A percentile compares a stretch with the other conserved stretches of the same genome.
Conservation (phyloP, 1,284 basidiomycete genomes). For the Neolentinus lepideus region DNA sequence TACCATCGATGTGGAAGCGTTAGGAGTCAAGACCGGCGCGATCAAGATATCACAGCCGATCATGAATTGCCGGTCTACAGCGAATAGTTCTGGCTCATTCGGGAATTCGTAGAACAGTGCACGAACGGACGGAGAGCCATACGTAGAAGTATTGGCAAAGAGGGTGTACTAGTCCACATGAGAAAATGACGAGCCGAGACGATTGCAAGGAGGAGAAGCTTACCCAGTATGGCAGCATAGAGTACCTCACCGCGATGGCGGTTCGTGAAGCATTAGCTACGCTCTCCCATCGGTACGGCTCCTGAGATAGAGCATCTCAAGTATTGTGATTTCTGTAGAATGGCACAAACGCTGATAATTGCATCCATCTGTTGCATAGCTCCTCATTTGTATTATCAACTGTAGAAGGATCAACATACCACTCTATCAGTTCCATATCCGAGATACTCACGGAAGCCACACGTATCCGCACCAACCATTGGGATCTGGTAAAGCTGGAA, state of each 20-base stretch:
- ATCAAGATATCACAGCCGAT: slow-evolving; percentile 65
- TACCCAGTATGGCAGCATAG: slow-evolving; percentile 71
- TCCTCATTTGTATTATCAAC: slow-evolving; percentile 73
- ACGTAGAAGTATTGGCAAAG: slow-evolving; percentile 60
- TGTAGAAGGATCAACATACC: slow-evolving; percentile 14
- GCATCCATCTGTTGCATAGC: slow-evolving; percentile 79
- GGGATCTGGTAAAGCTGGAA: slow-evolving; percentile 75
- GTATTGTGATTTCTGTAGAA: slow-evolving; percentile 70
- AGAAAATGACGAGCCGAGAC: not conserved
- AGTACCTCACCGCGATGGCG: slow-evolving; percentile 60
- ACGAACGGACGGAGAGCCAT: slow-evolving; percentile 61
- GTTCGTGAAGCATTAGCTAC: slow-evolving; percentile 66
- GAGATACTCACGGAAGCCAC: slow-evolving; percentile 46
- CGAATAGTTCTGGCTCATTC: slow-evolving; percentile 56
- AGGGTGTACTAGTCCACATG: slow-evolving; percentile 48
- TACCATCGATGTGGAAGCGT: slow-evolving; percentile 45
- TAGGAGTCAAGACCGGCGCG: slow-evolving; percentile 65
- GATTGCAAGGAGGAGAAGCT: slow-evolving; percentile 11
- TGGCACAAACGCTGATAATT: slow-evolving; percentile 67
- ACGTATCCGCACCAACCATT: slow-evolving; percentile 72
- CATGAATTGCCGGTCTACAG: slow-evolving; percentile 63
- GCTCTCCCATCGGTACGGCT: slow-evolving; percentile 72
- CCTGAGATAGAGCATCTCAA: slow-evolving; percentile 54
- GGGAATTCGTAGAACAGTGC: slow-evolving; percentile 77
- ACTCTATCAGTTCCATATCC: slow-evolving; percentile 5